Evolutionary conservation across 192 early-diverging fungal species (phyloP), one percentile per base, ranked within the genome.

Genomic region (Backusella tarrabulga): DNA sequence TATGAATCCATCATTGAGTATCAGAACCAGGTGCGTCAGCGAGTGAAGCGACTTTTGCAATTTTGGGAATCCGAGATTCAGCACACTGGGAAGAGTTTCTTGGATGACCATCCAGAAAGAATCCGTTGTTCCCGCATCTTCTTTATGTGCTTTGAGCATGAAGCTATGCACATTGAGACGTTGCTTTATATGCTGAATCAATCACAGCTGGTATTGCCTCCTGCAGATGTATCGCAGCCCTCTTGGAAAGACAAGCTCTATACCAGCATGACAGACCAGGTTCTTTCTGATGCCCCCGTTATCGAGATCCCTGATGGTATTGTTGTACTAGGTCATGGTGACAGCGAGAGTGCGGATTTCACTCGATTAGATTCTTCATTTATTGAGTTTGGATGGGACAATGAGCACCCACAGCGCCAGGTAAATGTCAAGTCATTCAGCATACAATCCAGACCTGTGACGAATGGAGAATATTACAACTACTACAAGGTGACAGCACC

Each of bases 161-260:
- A 98, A 75, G 95, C 92, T 1, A 92, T 97, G 95, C 97, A 98
- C 74, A 80, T 96, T 8, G 97, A 98, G 80, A 98, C 97, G 0
- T 44, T 98, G 21, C 81, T 98, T 2, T 96, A 97, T 76, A 98
- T 98, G 95, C 80, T 96, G 3, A 85, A 95, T 5, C 97, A 94
- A 77, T 85, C 80, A 8, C 83, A 86, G 26, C 85, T 87, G 54
- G 80, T 81, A 1, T 44, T 67, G 2, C 87, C 89, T 0, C 91
- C 93, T 15, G 35, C 68, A 8, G 83, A 84, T 11, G 68, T 93
- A 12, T 50, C 79, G n/a, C 67, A 77, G 5, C 79, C 84, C 63
- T 63, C 68, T 17, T 76, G 82, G 80, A 67, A 21, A 46, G 32
- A 67, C 14, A 34, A 35, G 2, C 40, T 12, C 0, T 11, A 46